phyloP scores from a whole-genome alignment of 768 basidiomycete genomes.

The Butyriboletus loyo region DNA sequence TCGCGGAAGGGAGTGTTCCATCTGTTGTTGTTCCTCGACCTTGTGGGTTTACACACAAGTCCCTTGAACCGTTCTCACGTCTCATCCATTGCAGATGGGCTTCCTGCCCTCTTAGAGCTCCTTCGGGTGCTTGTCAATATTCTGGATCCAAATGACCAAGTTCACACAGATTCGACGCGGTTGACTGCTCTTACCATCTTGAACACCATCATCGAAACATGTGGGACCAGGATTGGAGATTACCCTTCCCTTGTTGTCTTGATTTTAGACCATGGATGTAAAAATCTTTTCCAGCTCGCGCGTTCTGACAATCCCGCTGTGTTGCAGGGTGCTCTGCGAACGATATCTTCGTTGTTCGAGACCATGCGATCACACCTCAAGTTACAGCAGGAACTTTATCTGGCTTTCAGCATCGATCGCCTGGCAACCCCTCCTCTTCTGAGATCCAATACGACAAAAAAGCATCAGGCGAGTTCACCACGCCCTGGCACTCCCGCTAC shows the following conservation, averaged over 20 bases:
- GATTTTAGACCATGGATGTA: slow-evolving; percentile 87
- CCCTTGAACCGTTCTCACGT: not conserved
- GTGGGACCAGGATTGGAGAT: slow-evolving; percentile 68
- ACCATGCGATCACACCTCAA: slow-evolving; percentile 85
- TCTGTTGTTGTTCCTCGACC: slow-evolving; percentile 17
- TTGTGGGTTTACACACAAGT: slow-evolving; percentile 13
- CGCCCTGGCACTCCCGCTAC: slow-evolving; percentile 50
- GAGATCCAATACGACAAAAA: slow-evolving; percentile 32
- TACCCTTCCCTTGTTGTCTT: slow-evolving; percentile 78
- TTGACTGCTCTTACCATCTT: slow-evolving; percentile 84
- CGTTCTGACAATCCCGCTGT: slow-evolving; percentile 83
- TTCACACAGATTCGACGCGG: slow-evolving; percentile 95
- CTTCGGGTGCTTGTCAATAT: slow-evolving; percentile 93
- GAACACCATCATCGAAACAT: slow-evolving; percentile 82
- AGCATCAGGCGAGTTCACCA: slow-evolving; percentile 41
- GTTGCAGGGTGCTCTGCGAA: slow-evolving; percentile 76
- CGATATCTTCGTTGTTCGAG: slow-evolving; percentile 84
- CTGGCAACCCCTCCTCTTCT: slow-evolving; percentile 56
- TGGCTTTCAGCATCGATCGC: slow-evolving; percentile 91
- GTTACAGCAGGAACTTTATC: slow-evolving; percentile 91
- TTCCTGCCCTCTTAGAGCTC: slow-evolving; percentile 90
- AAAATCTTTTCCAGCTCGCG: slow-evolving; percentile 95
- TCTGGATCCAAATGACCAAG: slow-evolving; percentile 89
- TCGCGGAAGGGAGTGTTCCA: slow-evolving; percentile 35
- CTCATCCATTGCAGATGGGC: slow-evolving; percentile 55